Percentiles rank a stretch among this genome's conserved stretches.
These are phyloP conservation scores for Rhododendron molle DNA, from an alignment of 148 eudicot species.

Conservation along the genomic window DNA sequence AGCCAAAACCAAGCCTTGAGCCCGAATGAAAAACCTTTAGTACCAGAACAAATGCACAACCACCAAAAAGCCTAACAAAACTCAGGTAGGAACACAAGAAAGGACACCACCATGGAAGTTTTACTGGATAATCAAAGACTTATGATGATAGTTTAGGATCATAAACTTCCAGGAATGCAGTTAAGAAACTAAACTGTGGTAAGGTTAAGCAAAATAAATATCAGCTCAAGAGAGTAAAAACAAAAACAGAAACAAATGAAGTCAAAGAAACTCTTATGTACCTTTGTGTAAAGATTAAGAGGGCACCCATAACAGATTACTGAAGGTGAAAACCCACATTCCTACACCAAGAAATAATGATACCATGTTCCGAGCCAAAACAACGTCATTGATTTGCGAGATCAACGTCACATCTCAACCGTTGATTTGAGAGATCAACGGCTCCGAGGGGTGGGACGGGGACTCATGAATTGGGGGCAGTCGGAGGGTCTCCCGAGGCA, in stretches of 20 bases:
- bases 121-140: not conserved
- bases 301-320: slow-evolving; percentile 86
- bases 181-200: not conserved
- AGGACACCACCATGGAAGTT: not conserved
- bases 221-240: not conserved
- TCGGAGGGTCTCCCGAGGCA: too few relatives aligned
- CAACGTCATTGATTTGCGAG: too few relatives aligned
- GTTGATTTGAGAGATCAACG: too few relatives aligned
- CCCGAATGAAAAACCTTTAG: not conserved
- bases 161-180: not conserved
- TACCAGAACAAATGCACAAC: not conserved
- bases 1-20: not conserved
- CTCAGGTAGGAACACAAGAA: not conserved
- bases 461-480: too few relatives aligned
- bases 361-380: too few relatives aligned
- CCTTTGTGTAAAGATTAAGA: slow-evolving; percentile 89
- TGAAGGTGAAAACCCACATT: slow-evolving; percentile 85
- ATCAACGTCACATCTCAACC: too few relatives aligned
- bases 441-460: too few relatives aligned
- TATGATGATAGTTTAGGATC: not conserved
- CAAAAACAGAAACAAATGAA: not conserved
- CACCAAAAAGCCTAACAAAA: not conserved
- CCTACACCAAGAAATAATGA: slow-evolving; percentile 37
- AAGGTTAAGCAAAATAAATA: not conserved
- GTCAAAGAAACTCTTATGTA: slow-evolving; percentile 18